Conservation (phyloP, 305 asterid species). For the Fraxinus sp. region DNA sequence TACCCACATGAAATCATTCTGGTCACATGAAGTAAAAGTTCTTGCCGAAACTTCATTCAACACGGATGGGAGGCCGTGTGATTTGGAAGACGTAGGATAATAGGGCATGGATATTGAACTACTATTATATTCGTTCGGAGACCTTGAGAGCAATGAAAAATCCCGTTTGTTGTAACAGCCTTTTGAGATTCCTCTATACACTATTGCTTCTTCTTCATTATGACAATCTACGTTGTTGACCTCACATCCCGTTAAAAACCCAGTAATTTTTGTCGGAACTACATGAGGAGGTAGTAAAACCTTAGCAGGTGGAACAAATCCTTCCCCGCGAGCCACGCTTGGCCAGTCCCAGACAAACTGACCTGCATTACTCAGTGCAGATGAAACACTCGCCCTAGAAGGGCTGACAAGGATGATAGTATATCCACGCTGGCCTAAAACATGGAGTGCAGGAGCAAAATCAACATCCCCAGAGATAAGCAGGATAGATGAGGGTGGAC, state of each 20-base stretch:
- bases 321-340: constrained; percentile 84
- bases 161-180: constrained; percentile 40
- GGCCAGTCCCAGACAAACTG: constrained; percentile 94
- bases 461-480: constrained; percentile 96
- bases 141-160: constrained; percentile 49
- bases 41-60: constrained; percentile 42
- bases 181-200: constrained; percentile 57
- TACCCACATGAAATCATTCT: constrained; percentile 61
- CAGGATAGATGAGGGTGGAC: constrained; percentile 87
- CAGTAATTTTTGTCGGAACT: constrained; percentile 39
- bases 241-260: constrained; percentile 41
- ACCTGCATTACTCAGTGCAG: constrained; percentile 87
- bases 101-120: constrained; percentile 37
- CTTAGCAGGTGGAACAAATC: constrained; percentile 64
- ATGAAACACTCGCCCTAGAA: constrained; percentile 62
- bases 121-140: constrained; percentile 45
- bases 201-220: constrained; percentile 78
- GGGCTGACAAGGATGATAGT: constrained; percentile 84
- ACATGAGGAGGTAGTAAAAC: constrained; percentile 34
- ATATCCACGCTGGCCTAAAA: constrained; percentile 94
- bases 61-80: constrained; percentile 41
- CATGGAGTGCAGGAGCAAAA: constrained; percentile 92
- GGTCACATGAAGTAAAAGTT: constrained; percentile 30
- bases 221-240: constrained; percentile 44
- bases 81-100: constrained; percentile 36